Conservation (phyloP, 1,284 basidiomycete genomes). For the Boletus sp. region DNA sequence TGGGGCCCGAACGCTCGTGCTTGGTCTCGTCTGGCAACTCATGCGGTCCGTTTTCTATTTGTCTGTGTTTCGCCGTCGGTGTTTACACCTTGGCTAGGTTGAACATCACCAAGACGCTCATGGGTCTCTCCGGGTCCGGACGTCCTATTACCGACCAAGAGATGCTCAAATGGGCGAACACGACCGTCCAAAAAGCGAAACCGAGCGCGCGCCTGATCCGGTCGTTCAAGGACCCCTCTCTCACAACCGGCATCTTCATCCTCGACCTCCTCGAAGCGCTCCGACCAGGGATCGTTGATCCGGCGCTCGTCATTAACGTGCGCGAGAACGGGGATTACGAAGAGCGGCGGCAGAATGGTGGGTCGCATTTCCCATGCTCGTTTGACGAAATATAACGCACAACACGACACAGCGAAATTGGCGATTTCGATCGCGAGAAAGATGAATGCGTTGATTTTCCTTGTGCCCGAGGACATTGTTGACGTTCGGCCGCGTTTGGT, state of each 20-base stretch:
- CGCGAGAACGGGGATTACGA: slow-evolving; percentile 74
- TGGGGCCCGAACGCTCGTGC: slow-evolving; percentile 83
- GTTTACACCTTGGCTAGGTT: slow-evolving; percentile 43
- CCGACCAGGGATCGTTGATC: slow-evolving; percentile 94
- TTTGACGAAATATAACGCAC: background rate
- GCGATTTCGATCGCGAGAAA: slow-evolving; percentile 98
- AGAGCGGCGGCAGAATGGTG: slow-evolving; percentile 89
- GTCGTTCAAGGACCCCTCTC: slow-evolving; percentile 91
- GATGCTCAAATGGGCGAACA: slow-evolving; percentile 96
- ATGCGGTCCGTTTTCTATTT: slow-evolving; percentile 66
- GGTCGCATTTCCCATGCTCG: slow-evolving; percentile 21
- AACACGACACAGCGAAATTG: slow-evolving; percentile 69
- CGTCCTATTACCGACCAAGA: slow-evolving; percentile 86
- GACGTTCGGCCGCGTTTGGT: slow-evolving; percentile 83
- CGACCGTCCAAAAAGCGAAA: slow-evolving; percentile 73
- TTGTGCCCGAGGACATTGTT: slow-evolving; percentile 95
- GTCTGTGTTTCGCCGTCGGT: background rate
- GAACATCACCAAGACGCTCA: slow-evolving; percentile 91
- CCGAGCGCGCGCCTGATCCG: slow-evolving; percentile 71
- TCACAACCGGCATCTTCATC: slow-evolving; percentile 91
- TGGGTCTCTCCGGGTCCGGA: slow-evolving; percentile 69
- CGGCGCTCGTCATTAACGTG: slow-evolving; percentile 69
- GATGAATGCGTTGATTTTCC: slow-evolving; percentile 94
- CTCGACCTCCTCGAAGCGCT: slow-evolving; percentile 90
- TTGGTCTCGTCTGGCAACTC: slow-evolving; percentile 96